These are phyloP conservation scores for Cystofilobasidium capitatum DNA, from an alignment of 768 basidiomycete species.

Conservation along the genomic window DNA sequence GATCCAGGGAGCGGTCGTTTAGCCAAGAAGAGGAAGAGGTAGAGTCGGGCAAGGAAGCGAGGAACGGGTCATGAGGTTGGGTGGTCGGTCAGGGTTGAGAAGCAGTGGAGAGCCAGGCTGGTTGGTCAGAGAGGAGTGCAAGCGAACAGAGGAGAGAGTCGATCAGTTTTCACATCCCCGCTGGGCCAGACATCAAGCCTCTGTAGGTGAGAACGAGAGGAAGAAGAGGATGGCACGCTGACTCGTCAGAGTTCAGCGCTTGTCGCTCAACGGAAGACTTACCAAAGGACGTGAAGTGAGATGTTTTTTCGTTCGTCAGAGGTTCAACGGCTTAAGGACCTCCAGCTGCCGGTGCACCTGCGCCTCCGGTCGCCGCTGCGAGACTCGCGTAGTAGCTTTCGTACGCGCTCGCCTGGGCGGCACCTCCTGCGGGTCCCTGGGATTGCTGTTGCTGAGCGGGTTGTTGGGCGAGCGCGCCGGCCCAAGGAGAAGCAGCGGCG, in stretches of 20 bases:
- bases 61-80: too few species aligned
- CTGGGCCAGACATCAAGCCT: too few species aligned
- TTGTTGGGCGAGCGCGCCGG: neutral
- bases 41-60: too few species aligned
- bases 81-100: too few species aligned
- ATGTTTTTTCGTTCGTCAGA: neutral
- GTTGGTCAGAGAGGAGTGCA: too few species aligned
- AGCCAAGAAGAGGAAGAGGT: too few species aligned
- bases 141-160: neutral
- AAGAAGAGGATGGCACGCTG: too few species aligned
- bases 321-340: neutral
- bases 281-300: neutral
- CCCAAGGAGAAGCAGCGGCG: neutral
- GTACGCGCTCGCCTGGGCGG: conserved; percentile 16
- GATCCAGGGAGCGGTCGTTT: too few species aligned
- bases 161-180: neutral
- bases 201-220: too few species aligned
- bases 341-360: neutral
- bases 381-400: conserved; percentile 19
- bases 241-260: too few species aligned
- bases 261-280: too few species aligned
- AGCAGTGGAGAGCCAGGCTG: too few species aligned
- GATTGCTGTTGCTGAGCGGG: neutral
- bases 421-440: neutral
- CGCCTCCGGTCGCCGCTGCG: conserved; percentile 11